These are phyloP conservation scores for Eimeria zaria DNA, from an alignment of 169 alveolate species.

Conservation along the genomic window DNA sequence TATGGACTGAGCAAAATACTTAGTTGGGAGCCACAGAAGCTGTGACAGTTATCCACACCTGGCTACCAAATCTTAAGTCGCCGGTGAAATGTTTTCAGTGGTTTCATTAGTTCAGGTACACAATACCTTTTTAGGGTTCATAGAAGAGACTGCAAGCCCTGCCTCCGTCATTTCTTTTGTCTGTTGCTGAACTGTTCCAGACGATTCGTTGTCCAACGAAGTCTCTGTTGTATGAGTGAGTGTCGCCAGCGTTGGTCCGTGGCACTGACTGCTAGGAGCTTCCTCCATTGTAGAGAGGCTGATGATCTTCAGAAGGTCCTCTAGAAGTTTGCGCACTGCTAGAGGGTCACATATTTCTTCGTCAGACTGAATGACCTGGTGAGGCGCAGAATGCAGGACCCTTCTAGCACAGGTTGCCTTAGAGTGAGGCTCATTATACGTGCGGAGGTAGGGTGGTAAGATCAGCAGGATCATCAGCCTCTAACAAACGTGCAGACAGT, in stretches of 20 bases:
- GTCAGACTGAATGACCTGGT: constrained; percentile 1
- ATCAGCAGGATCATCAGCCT: neutral
- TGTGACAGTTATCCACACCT: neutral
- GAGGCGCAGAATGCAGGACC: neutral
- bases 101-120: neutral
- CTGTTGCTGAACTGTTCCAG: neutral
- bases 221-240: neutral
- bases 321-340: constrained; percentile 49
- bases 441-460: neutral
- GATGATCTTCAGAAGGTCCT: constrained; percentile 51
- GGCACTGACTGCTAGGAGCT: constrained; percentile 22
- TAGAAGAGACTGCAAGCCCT: neutral
- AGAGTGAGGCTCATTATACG: neutral
- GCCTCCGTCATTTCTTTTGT: neutral
- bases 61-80: neutral
- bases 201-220: neutral
- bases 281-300: neutral
- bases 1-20: neutral
- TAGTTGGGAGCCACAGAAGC: neutral
- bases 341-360: constrained; percentile 26
- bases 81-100: neutral
- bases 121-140: neutral
- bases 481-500: neutral
- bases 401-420: neutral
- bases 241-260: neutral